These are phyloP conservation scores for Cucumis hystrix DNA, from an alignment of 306 rosid species.

Conservation along the genomic window DNA sequence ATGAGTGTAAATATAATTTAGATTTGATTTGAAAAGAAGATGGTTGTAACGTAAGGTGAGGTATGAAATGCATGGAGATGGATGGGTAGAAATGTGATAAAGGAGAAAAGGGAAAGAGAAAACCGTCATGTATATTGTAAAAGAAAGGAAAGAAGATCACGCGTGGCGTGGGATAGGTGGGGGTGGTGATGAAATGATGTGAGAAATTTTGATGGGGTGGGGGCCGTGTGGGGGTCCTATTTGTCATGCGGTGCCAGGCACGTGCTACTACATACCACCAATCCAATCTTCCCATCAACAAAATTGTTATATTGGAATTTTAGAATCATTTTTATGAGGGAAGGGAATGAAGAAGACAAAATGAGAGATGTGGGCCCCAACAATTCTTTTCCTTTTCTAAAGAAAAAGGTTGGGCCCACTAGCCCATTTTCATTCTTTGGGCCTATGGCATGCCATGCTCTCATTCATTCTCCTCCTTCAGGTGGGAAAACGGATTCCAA, in stretches of 20 bases:
- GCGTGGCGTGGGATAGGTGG: conserved; percentile 19
- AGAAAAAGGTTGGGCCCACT: background rate
- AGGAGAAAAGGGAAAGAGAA: background rate
- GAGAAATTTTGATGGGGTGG: background rate
- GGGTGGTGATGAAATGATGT: background rate
- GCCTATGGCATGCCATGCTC: conserved; percentile 3
- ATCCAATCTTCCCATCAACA: background rate
- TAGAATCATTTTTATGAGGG: background rate
- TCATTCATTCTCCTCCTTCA: background rate
- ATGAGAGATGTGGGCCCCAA: background rate
- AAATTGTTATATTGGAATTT: background rate
- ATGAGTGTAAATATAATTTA: too few species aligned
- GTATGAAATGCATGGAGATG: too few species aligned
- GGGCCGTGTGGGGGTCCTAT: background rate
- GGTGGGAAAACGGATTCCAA: background rate
- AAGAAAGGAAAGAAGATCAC: conserved; percentile 26
- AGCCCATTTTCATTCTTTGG: conserved; percentile 1
- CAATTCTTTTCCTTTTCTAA: background rate
- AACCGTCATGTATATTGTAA: background rate
- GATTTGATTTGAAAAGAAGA: too few species aligned
- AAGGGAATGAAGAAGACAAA: conserved; percentile 12
- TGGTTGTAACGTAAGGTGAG: too few species aligned
- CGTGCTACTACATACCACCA: background rate
- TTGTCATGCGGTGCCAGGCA: conserved; percentile 9
- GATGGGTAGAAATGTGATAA: background rate